Percentiles rank a stretch among this genome's conserved stretches.
Evolutionary conservation across 306 rosid genomes (phyloP).

Genomic region (Quercus glauca): DNA sequence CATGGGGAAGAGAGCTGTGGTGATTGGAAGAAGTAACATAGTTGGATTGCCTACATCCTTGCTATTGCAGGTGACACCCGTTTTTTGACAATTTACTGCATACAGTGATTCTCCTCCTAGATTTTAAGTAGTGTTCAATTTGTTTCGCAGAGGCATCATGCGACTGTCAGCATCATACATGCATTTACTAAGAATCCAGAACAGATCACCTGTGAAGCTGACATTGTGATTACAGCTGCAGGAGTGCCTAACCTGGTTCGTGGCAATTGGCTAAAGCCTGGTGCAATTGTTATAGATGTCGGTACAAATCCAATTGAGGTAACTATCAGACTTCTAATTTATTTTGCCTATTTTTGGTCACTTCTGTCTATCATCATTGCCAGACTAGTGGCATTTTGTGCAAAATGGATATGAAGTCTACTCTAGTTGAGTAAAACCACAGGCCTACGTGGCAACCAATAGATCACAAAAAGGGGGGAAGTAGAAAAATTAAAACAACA

Average conservation of each 20-base stretch:
- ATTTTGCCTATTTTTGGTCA: conserved; percentile 1
- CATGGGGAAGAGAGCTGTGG: conserved; percentile 76
- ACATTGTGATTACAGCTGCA: conserved; percentile 80
- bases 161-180: conserved; percentile 77
- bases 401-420: background rate
- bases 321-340: conserved; percentile 6
- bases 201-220: conserved; percentile 68
- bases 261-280: conserved; percentile 85
- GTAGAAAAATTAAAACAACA: no score
- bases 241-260: conserved; percentile 92
- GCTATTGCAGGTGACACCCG: conserved; percentile 66
- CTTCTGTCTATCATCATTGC: background rate
- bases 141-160: conserved; percentile 80
- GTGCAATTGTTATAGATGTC: conserved; percentile 78
- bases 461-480: no score
- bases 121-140: conserved; percentile 1
- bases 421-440: no score
- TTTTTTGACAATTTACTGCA: background rate
- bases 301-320: conserved; percentile 91
- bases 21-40: conserved; percentile 88
- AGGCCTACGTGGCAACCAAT: no score
- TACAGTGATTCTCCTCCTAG: background rate
- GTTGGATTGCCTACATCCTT: conserved; percentile 85
- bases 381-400: background rate
- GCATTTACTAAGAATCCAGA: conserved; percentile 73